These are phyloP conservation scores for Trifolium subterraneum DNA, from an alignment of 306 rosid species.

Conservation along the genomic window DNA sequence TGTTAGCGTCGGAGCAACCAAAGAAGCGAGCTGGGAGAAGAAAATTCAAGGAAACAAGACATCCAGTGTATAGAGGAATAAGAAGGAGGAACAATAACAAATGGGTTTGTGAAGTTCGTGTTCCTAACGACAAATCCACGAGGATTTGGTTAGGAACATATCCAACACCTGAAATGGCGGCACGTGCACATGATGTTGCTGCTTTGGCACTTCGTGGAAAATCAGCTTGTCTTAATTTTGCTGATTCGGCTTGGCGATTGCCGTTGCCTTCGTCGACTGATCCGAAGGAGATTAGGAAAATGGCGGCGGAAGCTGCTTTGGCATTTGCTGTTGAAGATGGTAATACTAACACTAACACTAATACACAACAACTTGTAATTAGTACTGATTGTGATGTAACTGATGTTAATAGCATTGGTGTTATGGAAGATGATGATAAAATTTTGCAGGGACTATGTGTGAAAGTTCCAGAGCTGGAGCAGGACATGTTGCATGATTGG, in stretches of 20 bases:
- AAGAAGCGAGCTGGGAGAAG: conserved; percentile 76
- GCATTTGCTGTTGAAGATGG: conserved; percentile 40
- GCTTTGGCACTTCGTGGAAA: conserved; percentile 65
- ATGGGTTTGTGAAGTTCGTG: conserved; percentile 88
- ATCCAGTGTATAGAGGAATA: conserved; percentile 82
- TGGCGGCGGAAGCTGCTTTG: conserved; percentile 70
- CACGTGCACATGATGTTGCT: conserved; percentile 91
- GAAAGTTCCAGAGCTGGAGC: conserved; percentile 47
- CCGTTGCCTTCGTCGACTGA: conserved; percentile 51
- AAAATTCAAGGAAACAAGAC: conserved; percentile 80
- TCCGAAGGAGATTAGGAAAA: conserved; percentile 55
- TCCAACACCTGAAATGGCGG: conserved; percentile 83
- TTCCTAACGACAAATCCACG: conserved; percentile 58
- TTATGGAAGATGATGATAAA: not conserved
- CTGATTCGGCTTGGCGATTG: conserved; percentile 73
- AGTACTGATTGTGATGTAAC: conserved; percentile 20
- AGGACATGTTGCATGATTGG: conserved; percentile 48
- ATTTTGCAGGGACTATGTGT: not conserved
- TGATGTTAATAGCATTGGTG: not conserved
- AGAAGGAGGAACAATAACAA: conserved; percentile 67
- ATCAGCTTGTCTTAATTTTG: conserved; percentile 76
- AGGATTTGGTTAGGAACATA: conserved; percentile 94
- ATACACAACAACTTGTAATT: not conserved
- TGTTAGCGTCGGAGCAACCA: conserved; percentile 65
- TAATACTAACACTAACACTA: no score